Conservation (phyloP, 1,284 basidiomycete genomes). For the Moniliella sp. region DNA sequence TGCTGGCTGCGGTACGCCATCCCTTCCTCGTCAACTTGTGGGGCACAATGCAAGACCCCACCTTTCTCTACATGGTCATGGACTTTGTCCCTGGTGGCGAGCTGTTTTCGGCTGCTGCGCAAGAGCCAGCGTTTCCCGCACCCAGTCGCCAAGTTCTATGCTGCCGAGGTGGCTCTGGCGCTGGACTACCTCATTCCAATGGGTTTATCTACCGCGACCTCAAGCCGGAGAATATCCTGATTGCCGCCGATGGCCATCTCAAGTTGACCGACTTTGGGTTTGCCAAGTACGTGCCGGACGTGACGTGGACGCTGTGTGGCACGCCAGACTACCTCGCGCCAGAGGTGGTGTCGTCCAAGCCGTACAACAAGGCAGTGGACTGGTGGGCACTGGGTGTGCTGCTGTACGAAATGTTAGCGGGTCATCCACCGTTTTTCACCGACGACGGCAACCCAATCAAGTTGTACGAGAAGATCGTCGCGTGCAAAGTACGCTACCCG, state of each 20-base stretch:
- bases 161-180: conserved; percentile 84
- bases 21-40: conserved; percentile 26
- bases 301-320: conserved; percentile 79
- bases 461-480: conserved; percentile 82
- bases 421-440: conserved; percentile 31
- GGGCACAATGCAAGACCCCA: conserved; percentile 34
- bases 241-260: conserved; percentile 82
- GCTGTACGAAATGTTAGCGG: background rate
- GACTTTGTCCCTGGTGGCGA: conserved; percentile 71
- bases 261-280: conserved; percentile 98
- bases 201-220: conserved; percentile 93
- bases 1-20: conserved; percentile 30
- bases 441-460: conserved; percentile 47
- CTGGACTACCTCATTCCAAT: conserved; percentile 73
- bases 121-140: conserved; percentile 68
- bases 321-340: conserved; percentile 56
- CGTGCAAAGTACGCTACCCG: no score
- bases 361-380: conserved; percentile 92
- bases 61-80: conserved; percentile 41
- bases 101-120: conserved; percentile 46
- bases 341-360: conserved; percentile 51
- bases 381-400: conserved; percentile 88
- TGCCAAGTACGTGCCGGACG: conserved; percentile 68
- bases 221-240: conserved; percentile 87
- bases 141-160: conserved; percentile 95